phyloP scores from a whole-genome alignment of 2,329 filamentous ascomycete genomes.

The Aspergillus felis region DNA sequence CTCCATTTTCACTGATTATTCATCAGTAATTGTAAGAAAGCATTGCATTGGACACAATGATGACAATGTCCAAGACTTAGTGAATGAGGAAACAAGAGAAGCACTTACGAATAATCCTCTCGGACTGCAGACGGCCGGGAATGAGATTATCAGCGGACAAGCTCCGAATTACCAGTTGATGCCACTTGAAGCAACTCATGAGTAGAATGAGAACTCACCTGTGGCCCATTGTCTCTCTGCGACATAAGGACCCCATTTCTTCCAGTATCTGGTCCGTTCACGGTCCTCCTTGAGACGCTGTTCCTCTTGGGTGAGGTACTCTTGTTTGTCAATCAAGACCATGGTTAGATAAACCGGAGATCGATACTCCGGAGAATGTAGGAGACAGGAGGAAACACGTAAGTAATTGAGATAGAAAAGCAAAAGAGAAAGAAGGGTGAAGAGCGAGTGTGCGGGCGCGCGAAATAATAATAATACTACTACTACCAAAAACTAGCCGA shows the following conservation, averaged over 20 bases:
- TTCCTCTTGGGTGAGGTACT: slow-evolving; percentile 87
- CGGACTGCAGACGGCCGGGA: slow-evolving; percentile 54
- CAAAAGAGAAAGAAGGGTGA: not conserved
- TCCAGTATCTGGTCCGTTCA: slow-evolving; percentile 87
- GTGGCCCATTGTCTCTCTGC: slow-evolving; percentile 95
- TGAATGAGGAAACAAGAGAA: slow-evolving; percentile 2
- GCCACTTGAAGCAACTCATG: not conserved
- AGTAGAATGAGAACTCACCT: slow-evolving; percentile 49
- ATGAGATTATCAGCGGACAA: slow-evolving; percentile 23
- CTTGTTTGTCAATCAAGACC: slow-evolving; percentile 85
- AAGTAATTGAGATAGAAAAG: not conserved
- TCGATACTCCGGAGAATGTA: not conserved
- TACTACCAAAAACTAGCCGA: not conserved
- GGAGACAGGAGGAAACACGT: not conserved
- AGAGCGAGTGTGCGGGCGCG: not conserved
- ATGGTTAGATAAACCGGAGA: slow-evolving; percentile 46
- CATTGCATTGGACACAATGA: not conserved
- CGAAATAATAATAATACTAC: not conserved
- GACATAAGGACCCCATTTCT: slow-evolving; percentile 95
- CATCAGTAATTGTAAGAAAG: not conserved
- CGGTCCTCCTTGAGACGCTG: slow-evolving; percentile 82
- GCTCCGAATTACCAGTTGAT: not conserved
- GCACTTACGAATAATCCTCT: slow-evolving; percentile 77
- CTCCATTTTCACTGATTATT: slow-evolving; percentile 65
- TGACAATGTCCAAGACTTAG: not conserved